These are phyloP conservation scores for Lipomyces anomalus DNA, from an alignment of 805 yeast genomes.

Conservation along the genomic window DNA sequence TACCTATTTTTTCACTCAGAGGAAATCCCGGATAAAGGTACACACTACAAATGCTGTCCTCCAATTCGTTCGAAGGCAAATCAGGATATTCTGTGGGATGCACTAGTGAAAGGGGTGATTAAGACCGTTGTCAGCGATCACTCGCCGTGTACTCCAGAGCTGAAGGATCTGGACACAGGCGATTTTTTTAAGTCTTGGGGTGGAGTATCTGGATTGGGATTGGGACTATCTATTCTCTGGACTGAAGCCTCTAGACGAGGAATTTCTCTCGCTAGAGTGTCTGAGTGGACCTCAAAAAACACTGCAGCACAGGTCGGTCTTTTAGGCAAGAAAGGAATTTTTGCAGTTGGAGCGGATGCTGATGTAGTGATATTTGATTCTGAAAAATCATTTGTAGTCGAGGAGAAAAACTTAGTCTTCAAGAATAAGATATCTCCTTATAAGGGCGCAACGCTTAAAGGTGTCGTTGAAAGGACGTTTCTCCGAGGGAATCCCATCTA, in stretches of 20 bases:
- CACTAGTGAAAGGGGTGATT: conserved; percentile 57
- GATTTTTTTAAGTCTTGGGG: conserved; percentile 96
- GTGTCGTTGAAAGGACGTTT: conserved; percentile 69
- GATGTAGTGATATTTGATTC: conserved; percentile 82
- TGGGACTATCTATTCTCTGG: conserved; percentile 76
- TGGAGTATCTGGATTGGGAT: conserved; percentile 88
- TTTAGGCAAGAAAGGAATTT: conserved; percentile 61
- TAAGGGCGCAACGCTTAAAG: conserved; percentile 60
- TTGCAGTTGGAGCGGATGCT: conserved; percentile 76
- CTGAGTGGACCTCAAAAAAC: conserved; percentile 72
- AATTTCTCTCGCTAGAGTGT: conserved; percentile 54
- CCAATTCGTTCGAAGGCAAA: conserved; percentile 79
- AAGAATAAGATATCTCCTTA: conserved; percentile 88
- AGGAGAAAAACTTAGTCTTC: conserved; percentile 53
- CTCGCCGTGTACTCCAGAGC: conserved; percentile 90
- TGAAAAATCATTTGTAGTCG: conserved; percentile 36
- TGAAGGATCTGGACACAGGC: conserved; percentile 74
- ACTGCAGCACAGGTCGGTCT: conserved; percentile 86
- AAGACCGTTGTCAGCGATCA: conserved; percentile 91
- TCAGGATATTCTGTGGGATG: conserved; percentile 70
- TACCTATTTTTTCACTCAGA: conserved; percentile 76
- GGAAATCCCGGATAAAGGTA: conserved; percentile 65
- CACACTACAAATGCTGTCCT: conserved; percentile 91
- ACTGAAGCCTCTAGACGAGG: conserved; percentile 57
- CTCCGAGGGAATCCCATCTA: conserved; percentile 71